These are phyloP conservation scores for Fusarium temperatum DNA, from an alignment of 2,329 filamentous ascomycete species.

Conservation along the genomic window DNA sequence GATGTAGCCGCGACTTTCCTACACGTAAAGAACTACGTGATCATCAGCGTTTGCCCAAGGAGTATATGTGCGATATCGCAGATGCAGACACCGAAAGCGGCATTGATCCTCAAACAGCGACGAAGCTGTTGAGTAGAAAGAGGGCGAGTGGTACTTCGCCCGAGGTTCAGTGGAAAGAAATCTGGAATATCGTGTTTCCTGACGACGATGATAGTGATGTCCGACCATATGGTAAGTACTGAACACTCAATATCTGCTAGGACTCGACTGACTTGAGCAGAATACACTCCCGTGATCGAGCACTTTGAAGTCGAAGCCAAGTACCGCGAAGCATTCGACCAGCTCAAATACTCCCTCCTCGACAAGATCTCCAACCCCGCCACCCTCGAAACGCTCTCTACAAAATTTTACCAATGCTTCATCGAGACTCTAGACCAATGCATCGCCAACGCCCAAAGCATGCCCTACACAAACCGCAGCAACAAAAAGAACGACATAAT, in stretches of 20 bases:
- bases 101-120: slow-evolving; percentile 52
- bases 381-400: slow-evolving; percentile 51
- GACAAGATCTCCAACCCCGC: slow-evolving; percentile 51
- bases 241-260: fast-evolving
- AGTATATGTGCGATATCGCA: slow-evolving; percentile 53
- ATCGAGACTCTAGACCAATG: slow-evolving; percentile 52
- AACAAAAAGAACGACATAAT: slow-evolving; percentile 50
- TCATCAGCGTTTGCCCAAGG: slow-evolving; percentile 52
- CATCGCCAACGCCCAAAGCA: slow-evolving; percentile 46
- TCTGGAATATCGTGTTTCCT: slow-evolving; percentile 54
- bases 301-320: slow-evolving; percentile 51
- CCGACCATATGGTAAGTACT: slow-evolving; percentile 44
- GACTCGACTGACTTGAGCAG: slow-evolving; percentile 19
- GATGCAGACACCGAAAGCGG: slow-evolving; percentile 53
- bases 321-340: slow-evolving; percentile 48
- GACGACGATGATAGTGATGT: slow-evolving; percentile 50
- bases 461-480: slow-evolving; percentile 53
- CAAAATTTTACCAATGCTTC: slow-evolving; percentile 53
- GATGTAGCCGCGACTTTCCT: slow-evolving; percentile 52
- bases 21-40: slow-evolving; percentile 51
- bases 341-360: slow-evolving; percentile 46
- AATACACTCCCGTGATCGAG: slow-evolving; percentile 53
- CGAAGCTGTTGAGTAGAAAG: slow-evolving; percentile 52
- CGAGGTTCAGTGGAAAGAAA: slow-evolving; percentile 52
- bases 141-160: slow-evolving; percentile 50